phyloP scores from a whole-genome alignment of 1,139 yeast genomes.

The Debaryomyces udenii region DNA sequence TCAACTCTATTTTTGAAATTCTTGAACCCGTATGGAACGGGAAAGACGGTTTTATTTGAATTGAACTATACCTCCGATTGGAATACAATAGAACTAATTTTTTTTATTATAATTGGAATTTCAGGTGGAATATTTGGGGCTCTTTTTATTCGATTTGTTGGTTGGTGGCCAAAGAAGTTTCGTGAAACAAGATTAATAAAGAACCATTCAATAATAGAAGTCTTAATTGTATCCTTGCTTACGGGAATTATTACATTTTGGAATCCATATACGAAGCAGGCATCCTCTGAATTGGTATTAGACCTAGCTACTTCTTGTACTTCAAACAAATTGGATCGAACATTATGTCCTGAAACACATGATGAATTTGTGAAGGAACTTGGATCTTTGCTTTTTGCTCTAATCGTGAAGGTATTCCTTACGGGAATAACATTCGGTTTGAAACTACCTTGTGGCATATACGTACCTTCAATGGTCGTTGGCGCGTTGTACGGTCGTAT shows the following conservation, averaged over 20 bases:
- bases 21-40: slow-evolving; percentile 65
- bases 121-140: slow-evolving; percentile 66
- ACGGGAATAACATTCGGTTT: slow-evolving; percentile 62
- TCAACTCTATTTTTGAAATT: slow-evolving; percentile 60
- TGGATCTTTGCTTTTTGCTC: slow-evolving; percentile 42
- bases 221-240: slow-evolving; percentile 45
- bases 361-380: slow-evolving; percentile 38
- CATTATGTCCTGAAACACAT: slow-evolving; percentile 45
- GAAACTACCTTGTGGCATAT: slow-evolving; percentile 67
- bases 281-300: slow-evolving; percentile 55
- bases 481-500: slow-evolving; percentile 68
- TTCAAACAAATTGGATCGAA: slow-evolving; percentile 24
- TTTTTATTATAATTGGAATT: slow-evolving; percentile 54
- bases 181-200: slow-evolving; percentile 37
- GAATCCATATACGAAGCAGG: slow-evolving; percentile 56
- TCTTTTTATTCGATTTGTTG: slow-evolving; percentile 50
- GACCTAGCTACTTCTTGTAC: slow-evolving; percentile 58
- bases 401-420: slow-evolving; percentile 47
- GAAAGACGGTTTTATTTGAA: slow-evolving; percentile 62
- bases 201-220: slow-evolving; percentile 51
- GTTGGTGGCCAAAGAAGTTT: slow-evolving; percentile 53
- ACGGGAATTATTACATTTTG: slow-evolving; percentile 56
- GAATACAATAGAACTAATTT: slow-evolving; percentile 51
- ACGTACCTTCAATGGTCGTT: slow-evolving; percentile 69
- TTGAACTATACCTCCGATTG: slow-evolving; percentile 59